Evolutionary conservation across 2,329 filamentous ascomycete genomes (phyloP).

Genomic region (Lachnellula arida): DNA sequence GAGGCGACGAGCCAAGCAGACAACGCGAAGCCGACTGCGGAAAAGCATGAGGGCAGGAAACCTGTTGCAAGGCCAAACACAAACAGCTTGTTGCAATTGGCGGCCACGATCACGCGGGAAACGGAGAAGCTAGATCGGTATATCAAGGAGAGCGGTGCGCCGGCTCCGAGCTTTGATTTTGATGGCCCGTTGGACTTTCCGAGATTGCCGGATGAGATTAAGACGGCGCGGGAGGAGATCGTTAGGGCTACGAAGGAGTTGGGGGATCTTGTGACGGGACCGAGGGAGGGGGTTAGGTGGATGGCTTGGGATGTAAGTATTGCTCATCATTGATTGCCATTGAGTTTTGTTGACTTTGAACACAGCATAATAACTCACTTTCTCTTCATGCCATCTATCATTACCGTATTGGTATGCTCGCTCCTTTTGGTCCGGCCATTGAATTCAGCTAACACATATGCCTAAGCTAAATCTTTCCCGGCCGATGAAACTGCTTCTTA

Average conservation of each 20-base stretch:
- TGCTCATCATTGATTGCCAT: background rate
- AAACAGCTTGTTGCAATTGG: constrained; percentile 41
- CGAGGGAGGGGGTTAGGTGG: constrained; percentile 48
- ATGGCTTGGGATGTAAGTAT: constrained; percentile 46
- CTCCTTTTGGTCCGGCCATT: background rate
- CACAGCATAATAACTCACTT: constrained; percentile 46
- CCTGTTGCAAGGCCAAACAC: background rate
- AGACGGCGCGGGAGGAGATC: constrained; percentile 42
- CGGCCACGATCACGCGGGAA: constrained; percentile 43
- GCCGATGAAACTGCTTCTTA: constrained; percentile 42
- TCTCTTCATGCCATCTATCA: constrained; percentile 48
- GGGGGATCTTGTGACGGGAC: constrained; percentile 43
- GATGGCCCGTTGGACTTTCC: constrained; percentile 44
- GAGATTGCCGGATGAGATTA: constrained; percentile 42
- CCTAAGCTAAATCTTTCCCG: constrained; percentile 48
- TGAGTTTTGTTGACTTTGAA: constrained; percentile 10
- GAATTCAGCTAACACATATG: constrained; percentile 6
- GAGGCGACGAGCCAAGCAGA: background rate
- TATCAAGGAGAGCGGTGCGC: constrained; percentile 39
- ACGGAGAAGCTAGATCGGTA: constrained; percentile 47
- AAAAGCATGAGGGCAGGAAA: too few species aligned
- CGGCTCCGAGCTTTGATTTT: constrained; percentile 42
- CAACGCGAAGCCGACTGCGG: background rate
- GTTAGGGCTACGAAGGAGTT: constrained; percentile 47
- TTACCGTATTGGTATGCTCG: constrained; percentile 43